Evolutionary conservation across 352 stramenopile genomes (phyloP), one percentile per base, ranked within the genome.

Genomic region (Pythium biforme): DNA sequence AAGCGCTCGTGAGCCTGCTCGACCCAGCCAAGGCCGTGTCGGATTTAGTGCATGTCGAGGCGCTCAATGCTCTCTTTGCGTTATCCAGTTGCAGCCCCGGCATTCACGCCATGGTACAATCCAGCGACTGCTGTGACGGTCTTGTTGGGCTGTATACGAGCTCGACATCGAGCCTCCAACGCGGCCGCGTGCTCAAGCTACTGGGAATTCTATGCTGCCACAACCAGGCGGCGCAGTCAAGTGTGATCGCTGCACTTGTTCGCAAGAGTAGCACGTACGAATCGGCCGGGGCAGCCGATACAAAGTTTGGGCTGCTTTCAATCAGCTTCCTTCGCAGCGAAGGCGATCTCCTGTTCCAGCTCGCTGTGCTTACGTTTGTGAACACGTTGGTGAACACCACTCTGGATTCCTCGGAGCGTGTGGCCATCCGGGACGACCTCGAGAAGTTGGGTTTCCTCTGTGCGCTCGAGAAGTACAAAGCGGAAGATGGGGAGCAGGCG

Each of bases 31-130:
- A 70, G 39, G 62, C 37, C 9, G 17, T 66, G 15, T 71, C 69
- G 11, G 27, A 66, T 1, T 57, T 70, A 1, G 69, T 72, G 0
- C 66, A 69, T 14, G 72, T 61, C 0, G 77, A 92, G 51, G 73
- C 80, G 0, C 57, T 92, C 0, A 74, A 68, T 33, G 75, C 83
- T 0, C 43, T 92, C 11, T 81, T 90, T 23, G 59, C 81, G 9
- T 55, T 92, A 11, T 69, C 68, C 17, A 76, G 72, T 43, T 75
- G 53, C 11, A 68, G 59, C n/a, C 53, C 51, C 8, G 77, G 72
- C 2, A 50, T 79, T 0, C 6, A 52, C n/a, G 72, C 66, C 14
- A 65, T 90, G 34, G 23, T 75, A 5, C 56, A 77, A 47, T 56
- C 62, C 6, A 48, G 59, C 0, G 68, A 69, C 11, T 83, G 72